Base-by-base conservation (phyloP, 192 early-diverging fungal species). In the Backusella morwellensis region DNA sequence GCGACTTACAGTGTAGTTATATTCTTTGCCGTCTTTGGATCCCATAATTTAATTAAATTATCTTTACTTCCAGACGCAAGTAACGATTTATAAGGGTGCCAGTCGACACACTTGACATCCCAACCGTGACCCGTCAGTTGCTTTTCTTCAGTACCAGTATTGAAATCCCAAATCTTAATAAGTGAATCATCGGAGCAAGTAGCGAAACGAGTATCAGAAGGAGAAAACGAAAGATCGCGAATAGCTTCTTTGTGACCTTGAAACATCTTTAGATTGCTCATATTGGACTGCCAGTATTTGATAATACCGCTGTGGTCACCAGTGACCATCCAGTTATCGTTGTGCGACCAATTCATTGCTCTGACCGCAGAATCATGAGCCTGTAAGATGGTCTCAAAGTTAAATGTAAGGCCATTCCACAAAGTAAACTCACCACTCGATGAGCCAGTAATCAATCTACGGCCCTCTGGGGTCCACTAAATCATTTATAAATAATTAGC, bases 251-350 rank as follows among this genome's bases (percentile, higher is more conserved):
- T 93, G 80, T 99, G 98, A 0, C 91, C 98, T 59, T 88, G 85
- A 69, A 97, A 90, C 52, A 91, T 89, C 72, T 98, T 96, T 29
- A 99, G 83, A 76, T 97, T 95, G 80, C 93, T 95, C 90, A 99
- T 92, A 76, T 97, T 98, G 35, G 92, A 93, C 83, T 97, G 94
- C 96, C 97, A 99, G 81, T 98, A 99, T 81, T 99, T 99, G 74
- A 99, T 95, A 19, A 93, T 84, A 35, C 98, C 98, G 35, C 88
- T 87, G 70, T 97, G 92, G 79, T 98, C 98, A 4, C 92, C 96
- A 17, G 92, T 95, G 4, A 99, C 91, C 88, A 99, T 91, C 95
- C 95, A 99, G 66, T 96, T 93, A 44, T 94, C 93, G 75, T 97
- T 95, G 79, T 96, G 96, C 26, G 94, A 95, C 98, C 98, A 99